Base-by-base conservation (phyloP, 768 basidiomycete species). In the Rhizopogon vesiculosus region DNA sequence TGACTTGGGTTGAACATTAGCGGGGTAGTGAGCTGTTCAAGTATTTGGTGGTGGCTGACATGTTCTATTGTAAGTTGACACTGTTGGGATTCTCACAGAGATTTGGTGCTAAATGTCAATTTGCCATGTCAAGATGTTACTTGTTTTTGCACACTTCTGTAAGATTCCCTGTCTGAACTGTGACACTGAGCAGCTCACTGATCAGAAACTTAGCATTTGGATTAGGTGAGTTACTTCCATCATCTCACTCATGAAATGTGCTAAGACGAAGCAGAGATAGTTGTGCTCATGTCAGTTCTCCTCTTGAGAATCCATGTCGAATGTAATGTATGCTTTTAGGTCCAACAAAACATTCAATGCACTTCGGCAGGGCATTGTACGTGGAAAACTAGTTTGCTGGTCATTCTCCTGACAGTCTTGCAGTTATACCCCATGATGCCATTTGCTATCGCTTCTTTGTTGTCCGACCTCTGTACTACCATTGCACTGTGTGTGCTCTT, bases 81-180 rank as follows among this genome's bases (percentile, higher is more conserved):
- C 7, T 35, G 7, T 35, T 19, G 4, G 25, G 4, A 19, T 48
- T 16, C 52, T 10, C 38, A 38, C 7, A 2, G n/a, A 35, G 33
- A 16, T 3, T 40, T 15, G 15, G 8, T n/a, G n/a, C 40, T 33
- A 25, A 49, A 16, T 22, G 29, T 0, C 51, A 8, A 51, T n/a
- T 42, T 9, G 35, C 25, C 12, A 45, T 40, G 6, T 28, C 18
- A 56, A 58, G 57, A 38, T 64, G 40, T 59, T 74, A 29, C 60
- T 69, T 19, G 74, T 78, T 25, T 13, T 76, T 45, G 70, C 70
- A 10, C 76, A 78, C 63, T 73, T 76, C 43, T 66, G 77, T 78
- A 54, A 59, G 76, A 60, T 1, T 15, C 64, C 0, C 18, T 68
- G 5, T 48, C 1, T 10, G 12, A 69, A 6, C 65, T 61, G 7